Percentiles rank a stretch among this genome's conserved stretches.
Conservation (phyloP, 495 filamentous ascomycete species). For the Xylaria sp. region DNA sequence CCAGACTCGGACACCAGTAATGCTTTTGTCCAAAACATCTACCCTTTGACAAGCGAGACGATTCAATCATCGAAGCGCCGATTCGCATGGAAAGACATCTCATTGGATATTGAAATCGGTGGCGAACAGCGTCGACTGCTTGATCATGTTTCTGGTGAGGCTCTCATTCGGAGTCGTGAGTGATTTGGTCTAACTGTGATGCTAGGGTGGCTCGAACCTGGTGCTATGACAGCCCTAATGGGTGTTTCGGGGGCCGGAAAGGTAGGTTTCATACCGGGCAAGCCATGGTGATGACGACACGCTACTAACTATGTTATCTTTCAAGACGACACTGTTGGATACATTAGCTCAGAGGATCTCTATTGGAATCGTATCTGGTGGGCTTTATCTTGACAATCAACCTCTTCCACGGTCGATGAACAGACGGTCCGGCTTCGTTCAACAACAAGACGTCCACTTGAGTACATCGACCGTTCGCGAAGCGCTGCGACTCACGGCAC, state of each 20-base stretch:
- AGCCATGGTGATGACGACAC: neutral
- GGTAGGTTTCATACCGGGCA: conserved; percentile 49
- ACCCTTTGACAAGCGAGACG: neutral
- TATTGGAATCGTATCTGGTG: neutral
- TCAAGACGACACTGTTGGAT: neutral
- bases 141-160: conserved; percentile 66
- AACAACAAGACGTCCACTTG: conserved; percentile 90
- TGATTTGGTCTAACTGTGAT: neutral
- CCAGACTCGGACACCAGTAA: neutral
- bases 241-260: conserved; percentile 73
- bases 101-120: conserved; percentile 86
- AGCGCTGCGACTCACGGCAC: conserved; percentile 71
- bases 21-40: neutral
- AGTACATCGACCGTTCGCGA: conserved; percentile 75
- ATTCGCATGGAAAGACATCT: conserved; percentile 80
- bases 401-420: conserved; percentile 75
- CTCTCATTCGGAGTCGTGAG: neutral
- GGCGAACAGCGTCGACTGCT: conserved; percentile 70
- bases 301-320: neutral
- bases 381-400: conserved; percentile 73
- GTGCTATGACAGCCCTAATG: conserved; percentile 84
- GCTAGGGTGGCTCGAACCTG: conserved; percentile 81
- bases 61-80: conserved; percentile 58
- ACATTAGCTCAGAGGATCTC: neutral
- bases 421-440: conserved; percentile 60